Base-by-base conservation (phyloP, 2,329 filamentous ascomycete species). In the Neoascochyta sp. region DNA sequence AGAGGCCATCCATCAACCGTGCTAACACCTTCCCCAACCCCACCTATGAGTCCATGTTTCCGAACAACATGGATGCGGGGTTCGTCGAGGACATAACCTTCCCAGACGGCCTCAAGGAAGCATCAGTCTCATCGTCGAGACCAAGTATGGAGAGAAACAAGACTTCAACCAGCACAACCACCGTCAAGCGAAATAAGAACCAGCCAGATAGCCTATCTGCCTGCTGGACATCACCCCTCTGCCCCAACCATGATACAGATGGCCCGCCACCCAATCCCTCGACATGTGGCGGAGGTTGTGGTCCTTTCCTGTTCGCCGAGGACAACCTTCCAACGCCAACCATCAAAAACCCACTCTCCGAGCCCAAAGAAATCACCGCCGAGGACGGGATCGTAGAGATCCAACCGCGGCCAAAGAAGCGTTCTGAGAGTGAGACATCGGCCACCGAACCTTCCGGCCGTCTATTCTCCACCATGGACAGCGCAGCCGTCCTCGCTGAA, bases 151-250 rank as follows among this genome's bases (percentile, higher is more conserved):
- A 54, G 9, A 45, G 38, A 20, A 45, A 36, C 17, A 43, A 49
- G 27, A 22, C 38, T 3, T 32, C 45, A 18, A 17, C 29, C 22
- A 32, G 38, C 24, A 39, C 50, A 3, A 51, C 47, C 4, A 54
- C 47, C 6, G 30, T 35, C 10, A 64, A 64, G 44, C 52, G 61
- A n/a, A 59, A 38, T 29, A 62, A 56, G 41, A 52, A 43, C 27
- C 57, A 58, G 33, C 50, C 58, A 16, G 63, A 66, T 29, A 54
- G 59, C 15, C 36, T 64, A 6, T 62, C 63, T 15, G 60, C 62
- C 10, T 66, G 63, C 39, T 66, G 63, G 63, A 64, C 60, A 5
- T 65, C 62, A 19, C 63, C 63, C 9, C 40, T 66, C 4, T 66
- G 63, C 32, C 63, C 63, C 9, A 64, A 65, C 16, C 56, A 64